Conservation (phyloP, 2,329 filamentous ascomycete genomes). For the Nothopassalora personata region DNA sequence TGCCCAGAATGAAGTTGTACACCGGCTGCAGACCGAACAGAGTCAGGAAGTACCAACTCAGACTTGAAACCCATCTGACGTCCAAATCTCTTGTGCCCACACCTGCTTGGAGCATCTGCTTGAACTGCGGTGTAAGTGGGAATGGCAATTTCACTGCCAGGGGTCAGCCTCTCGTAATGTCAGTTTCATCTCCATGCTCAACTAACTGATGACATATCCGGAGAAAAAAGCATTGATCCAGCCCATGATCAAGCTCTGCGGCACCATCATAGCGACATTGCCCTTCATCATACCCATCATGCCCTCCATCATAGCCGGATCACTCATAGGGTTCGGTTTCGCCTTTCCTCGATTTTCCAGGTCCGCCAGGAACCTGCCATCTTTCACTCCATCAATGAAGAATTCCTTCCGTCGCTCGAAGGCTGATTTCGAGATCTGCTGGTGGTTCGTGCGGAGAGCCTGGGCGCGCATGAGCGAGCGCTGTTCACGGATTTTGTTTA, state of each 20-base stretch:
- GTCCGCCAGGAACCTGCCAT: slow-evolving; percentile 82
- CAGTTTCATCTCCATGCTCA: background rate
- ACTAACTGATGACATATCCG: slow-evolving; percentile 89
- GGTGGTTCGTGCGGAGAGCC: slow-evolving; percentile 75
- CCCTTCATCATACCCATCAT: slow-evolving; percentile 99
- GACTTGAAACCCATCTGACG: slow-evolving; percentile 95
- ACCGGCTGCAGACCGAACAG: slow-evolving; percentile 95
- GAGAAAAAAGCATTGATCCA: slow-evolving; percentile 99
- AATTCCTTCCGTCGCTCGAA: slow-evolving; percentile 78
- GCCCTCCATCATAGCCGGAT: slow-evolving; percentile 94
- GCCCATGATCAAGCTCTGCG: slow-evolving; percentile 97
- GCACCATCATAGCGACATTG: slow-evolving; percentile 99
- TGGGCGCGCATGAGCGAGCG: slow-evolving; percentile 76
- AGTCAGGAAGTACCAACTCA: slow-evolving; percentile 98
- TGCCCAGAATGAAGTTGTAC: slow-evolving; percentile 93
- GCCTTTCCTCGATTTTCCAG: slow-evolving; percentile 81
- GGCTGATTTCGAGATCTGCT: slow-evolving; percentile 68
- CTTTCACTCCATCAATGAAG: slow-evolving; percentile 75
- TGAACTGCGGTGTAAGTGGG: slow-evolving; percentile 96
- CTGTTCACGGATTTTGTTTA: slow-evolving; percentile 75
- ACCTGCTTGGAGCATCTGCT: slow-evolving; percentile 97
- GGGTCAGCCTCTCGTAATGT: slow-evolving; percentile 25
- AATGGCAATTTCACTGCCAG: slow-evolving; percentile 85
- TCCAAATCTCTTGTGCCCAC: slow-evolving; percentile 95
- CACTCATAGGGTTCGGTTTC: slow-evolving; percentile 87